Evolutionary conservation across 2,329 filamentous ascomycete genomes (phyloP), one percentile per base, ranked within the genome.

Genomic region (Nannizzia gypsea): DNA sequence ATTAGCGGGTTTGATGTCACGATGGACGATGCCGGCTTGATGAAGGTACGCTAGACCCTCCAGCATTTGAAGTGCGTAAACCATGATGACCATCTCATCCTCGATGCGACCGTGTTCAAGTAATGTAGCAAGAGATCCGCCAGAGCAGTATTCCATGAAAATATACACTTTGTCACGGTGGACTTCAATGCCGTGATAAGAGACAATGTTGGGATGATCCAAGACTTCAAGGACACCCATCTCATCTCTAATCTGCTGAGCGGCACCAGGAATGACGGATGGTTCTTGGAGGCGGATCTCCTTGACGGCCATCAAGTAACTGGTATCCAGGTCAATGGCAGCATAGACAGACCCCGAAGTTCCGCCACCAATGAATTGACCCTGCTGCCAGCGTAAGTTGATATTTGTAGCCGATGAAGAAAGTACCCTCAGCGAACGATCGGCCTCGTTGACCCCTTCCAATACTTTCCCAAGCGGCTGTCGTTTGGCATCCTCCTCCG

Each of bases 151-250:
- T 73, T 99, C 93, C 93, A 99, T 99, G 72, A 99, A 99, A 66
- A 99, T 96, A 74, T 97, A 99, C n/a, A 99, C 93, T 70, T 96
- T 93, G 78, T 99, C 93, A 64, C 93, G 84, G 74, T 99, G 93
- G 2, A 96, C 93, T 73, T 99, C 93, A 68, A 99, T 97, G 61
- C 93, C 93, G 70, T 93, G 93, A 74, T 99, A 99, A 8, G 90
- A 92, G 22, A 99, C 95, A 63, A 99, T 89, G 70, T 99, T 99
- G 22, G 93, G 93, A 70, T 99, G 93, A 69, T 99, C 91, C 52
- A 99, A 81, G 0, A 96, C 88, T 73, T 97, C 92, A 56, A 99
- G 78, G 3, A 99, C 92, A 57, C 88, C 87, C 91, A 99, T 97
- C 72, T 99, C 93, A 69, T 99, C 93, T 64, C 87, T 85, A 71